A percentile compares a stretch with the other conserved stretches of the same genome.
phyloP scores from a whole-genome alignment of 2,329 filamentous ascomycete genomes.

The Pseudogymnoascus sp. region DNA sequence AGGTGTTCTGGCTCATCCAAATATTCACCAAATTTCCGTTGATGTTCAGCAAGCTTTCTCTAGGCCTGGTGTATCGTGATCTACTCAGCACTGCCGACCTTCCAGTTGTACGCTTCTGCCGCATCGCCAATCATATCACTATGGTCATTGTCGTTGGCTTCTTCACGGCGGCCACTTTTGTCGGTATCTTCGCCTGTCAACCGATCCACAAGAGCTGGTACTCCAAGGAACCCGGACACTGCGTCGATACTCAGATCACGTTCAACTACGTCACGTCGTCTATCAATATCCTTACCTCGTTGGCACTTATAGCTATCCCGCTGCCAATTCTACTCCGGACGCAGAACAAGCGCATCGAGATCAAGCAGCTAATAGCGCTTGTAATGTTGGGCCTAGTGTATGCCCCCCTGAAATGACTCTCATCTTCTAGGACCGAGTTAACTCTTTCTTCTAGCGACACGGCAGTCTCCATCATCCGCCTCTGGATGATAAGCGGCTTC shows the following conservation, averaged over 20 bases:
- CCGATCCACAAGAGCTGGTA: constrained; percentile 10
- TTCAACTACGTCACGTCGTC: constrained; percentile 11
- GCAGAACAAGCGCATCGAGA: constrained; percentile 7
- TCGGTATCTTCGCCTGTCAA: constrained; percentile 8
- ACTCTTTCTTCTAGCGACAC: background rate
- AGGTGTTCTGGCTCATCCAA: constrained; percentile 14
- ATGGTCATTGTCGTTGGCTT: constrained; percentile 6
- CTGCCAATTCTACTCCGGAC: constrained; percentile 11
- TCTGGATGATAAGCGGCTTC: constrained; percentile 2
- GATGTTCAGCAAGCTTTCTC: constrained; percentile 11
- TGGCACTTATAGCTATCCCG: constrained; percentile 10
- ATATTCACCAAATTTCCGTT: constrained; percentile 13
- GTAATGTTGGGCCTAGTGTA: constrained; percentile 14
- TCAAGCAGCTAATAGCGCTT: constrained; percentile 12
- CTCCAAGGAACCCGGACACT: background rate
- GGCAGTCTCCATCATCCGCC: background rate
- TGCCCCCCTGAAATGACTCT: background rate
- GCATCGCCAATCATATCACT: constrained; percentile 8
- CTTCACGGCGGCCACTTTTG: constrained; percentile 9
- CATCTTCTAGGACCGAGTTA: background rate
- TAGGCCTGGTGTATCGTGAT: constrained; percentile 9
- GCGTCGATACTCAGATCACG: constrained; percentile 10
- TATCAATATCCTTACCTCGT: constrained; percentile 12
- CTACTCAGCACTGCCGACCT: constrained; percentile 9
- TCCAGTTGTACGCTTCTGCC: constrained; percentile 7